Percentiles rank a stretch among this genome's conserved stretches.
These are phyloP conservation scores for Bacidia rubella DNA, from an alignment of 495 filamentous ascomycete genomes.

Conservation along the genomic window DNA sequence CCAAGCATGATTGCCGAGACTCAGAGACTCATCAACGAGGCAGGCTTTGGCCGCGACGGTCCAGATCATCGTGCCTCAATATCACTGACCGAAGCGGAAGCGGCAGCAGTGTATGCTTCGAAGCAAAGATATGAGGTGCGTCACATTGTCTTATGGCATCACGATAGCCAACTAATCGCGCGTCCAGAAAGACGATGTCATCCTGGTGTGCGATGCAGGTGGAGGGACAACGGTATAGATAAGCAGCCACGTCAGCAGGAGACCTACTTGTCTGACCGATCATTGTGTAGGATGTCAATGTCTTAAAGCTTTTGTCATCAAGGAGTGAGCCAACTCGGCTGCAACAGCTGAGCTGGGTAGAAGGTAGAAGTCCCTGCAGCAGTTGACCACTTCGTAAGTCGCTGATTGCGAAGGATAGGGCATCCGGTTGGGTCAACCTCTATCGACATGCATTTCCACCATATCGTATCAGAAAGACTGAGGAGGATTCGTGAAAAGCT, in stretches of 20 bases:
- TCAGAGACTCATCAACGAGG: slow-evolving; percentile 31
- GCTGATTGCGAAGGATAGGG: background rate
- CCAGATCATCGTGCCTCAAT: slow-evolving; percentile 36
- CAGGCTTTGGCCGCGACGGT: slow-evolving; percentile 36
- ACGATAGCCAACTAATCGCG: background rate
- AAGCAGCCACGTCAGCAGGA: background rate
- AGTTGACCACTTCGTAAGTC: background rate
- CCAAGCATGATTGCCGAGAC: slow-evolving; percentile 44
- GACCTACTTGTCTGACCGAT: background rate
- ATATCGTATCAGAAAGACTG: slow-evolving; percentile 18
- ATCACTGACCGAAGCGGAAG: slow-evolving; percentile 56
- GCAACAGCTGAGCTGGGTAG: slow-evolving; percentile 28
- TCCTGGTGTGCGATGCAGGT: slow-evolving; percentile 43
- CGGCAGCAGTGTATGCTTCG: slow-evolving; percentile 45
- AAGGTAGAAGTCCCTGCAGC: slow-evolving; percentile 19
- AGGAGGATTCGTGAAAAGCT: slow-evolving; percentile 19
- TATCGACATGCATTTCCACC: slow-evolving; percentile 25
- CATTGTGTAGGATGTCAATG: slow-evolving; percentile 25
- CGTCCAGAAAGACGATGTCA: slow-evolving; percentile 26
- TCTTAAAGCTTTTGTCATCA: slow-evolving; percentile 23
- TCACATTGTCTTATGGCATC: background rate
- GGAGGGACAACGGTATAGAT: slow-evolving; percentile 36
- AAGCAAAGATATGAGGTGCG: slow-evolving; percentile 21
- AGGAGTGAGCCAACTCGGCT: slow-evolving; percentile 22
- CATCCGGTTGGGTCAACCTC: slow-evolving; percentile 29